phyloP scores from a whole-genome alignment of 2,329 filamentous ascomycete genomes.

The Neonectria magnoliae region DNA sequence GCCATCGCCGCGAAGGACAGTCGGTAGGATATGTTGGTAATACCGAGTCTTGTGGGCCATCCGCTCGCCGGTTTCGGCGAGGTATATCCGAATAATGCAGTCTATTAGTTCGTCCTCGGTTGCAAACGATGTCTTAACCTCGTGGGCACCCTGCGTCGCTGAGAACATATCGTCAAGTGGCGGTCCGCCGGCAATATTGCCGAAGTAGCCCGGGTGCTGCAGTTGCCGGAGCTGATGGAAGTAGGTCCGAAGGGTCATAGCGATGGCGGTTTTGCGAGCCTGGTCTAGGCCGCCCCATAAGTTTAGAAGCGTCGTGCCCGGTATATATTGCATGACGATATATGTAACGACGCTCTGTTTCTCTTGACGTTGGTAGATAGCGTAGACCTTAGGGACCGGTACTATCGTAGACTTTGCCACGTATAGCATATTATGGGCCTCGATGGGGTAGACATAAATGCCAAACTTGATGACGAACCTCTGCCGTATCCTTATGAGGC shows the following conservation, averaged over 20 bases:
- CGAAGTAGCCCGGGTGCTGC: conserved; percentile 33
- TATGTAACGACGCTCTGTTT: conserved; percentile 21
- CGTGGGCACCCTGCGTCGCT: conserved; percentile 11
- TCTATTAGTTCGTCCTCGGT: conserved; percentile 22
- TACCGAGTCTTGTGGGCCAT: conserved; percentile 19
- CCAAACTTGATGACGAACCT: conserved; percentile 30
- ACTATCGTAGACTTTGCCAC: conserved; percentile 29
- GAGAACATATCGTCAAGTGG: conserved; percentile 33
- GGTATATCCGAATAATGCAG: conserved; percentile 26
- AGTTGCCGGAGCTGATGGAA: conserved; percentile 26
- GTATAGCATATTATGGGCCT: conserved; percentile 36
- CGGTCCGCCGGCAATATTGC: conserved; percentile 23
- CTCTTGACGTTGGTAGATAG: conserved; percentile 29
- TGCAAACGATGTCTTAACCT: conserved; percentile 15
- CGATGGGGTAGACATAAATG: conserved; percentile 17
- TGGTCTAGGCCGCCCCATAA: conserved; percentile 7
- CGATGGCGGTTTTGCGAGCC: background rate
- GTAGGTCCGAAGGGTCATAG: conserved; percentile 11
- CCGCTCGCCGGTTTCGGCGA: conserved; percentile 20
- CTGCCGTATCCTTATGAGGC: conserved; percentile 13
- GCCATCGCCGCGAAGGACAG: conserved; percentile 8
- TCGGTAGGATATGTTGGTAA: conserved; percentile 21
- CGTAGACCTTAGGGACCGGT: conserved; percentile 35
- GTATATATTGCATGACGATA: conserved; percentile 33
- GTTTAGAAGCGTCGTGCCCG: conserved; percentile 18